A percentile compares a stretch with the other conserved stretches of the same genome.
These are phyloP conservation scores for Tylopilus intermedius DNA, from an alignment of 768 basidiomycete species.

Conservation along the genomic window DNA sequence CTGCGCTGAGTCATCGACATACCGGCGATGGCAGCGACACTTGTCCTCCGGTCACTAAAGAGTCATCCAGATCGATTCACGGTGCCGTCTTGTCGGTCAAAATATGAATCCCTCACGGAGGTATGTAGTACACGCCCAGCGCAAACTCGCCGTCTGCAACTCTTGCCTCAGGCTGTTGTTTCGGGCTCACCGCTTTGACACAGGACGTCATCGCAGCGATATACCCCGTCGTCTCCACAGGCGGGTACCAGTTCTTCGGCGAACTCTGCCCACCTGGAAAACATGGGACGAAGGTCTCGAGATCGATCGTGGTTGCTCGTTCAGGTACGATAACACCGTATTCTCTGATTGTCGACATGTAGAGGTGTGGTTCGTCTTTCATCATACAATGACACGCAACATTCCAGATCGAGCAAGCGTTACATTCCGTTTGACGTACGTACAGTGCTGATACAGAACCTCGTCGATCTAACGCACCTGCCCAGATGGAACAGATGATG, in stretches of 20 bases:
- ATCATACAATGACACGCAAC: too few relatives aligned
- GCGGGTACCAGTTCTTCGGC: slow-evolving; percentile 61
- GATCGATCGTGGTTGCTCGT: slow-evolving; percentile 61
- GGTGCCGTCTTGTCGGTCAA: slow-evolving; percentile 56
- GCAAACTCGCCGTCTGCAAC: slow-evolving; percentile 27
- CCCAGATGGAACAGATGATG: slow-evolving; percentile 43
- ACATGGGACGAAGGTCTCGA: slow-evolving; percentile 51
- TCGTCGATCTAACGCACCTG: neutral
- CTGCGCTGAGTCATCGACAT: too few relatives aligned
- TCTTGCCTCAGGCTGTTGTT: neutral
- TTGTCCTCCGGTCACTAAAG: neutral
- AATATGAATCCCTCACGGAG: slow-evolving; percentile 72
- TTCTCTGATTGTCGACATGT: slow-evolving; percentile 24
- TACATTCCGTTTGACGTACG: slow-evolving; percentile 51
- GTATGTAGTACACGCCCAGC: slow-evolving; percentile 47
- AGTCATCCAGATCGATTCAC: slow-evolving; percentile 45
- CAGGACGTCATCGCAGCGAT: slow-evolving; percentile 66
- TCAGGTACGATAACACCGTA: slow-evolving; percentile 34
- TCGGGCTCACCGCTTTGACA: neutral
- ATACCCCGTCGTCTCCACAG: slow-evolving; percentile 59
- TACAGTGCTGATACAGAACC: slow-evolving; percentile 7
- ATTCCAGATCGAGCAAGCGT: slow-evolving; percentile 43
- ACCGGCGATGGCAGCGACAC: too few relatives aligned
- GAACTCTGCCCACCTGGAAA: slow-evolving; percentile 62
- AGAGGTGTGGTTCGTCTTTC: slow-evolving; percentile 30